Evolutionary conservation across 495 filamentous ascomycete genomes (phyloP).

Genomic region (Tuber magnatum): DNA sequence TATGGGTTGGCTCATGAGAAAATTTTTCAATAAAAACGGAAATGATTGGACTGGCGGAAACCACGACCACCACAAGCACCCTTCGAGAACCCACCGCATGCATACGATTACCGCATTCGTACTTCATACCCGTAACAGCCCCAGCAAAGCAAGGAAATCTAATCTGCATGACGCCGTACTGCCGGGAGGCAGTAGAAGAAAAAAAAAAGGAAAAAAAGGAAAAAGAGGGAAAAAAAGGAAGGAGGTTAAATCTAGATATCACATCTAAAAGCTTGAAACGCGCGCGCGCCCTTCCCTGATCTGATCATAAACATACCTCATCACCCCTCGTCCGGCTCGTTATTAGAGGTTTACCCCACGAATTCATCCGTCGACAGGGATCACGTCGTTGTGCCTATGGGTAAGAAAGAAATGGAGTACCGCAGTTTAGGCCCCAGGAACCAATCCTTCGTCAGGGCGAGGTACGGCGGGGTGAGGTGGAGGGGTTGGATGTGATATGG

Average conservation of each 20-base stretch:
- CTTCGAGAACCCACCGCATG: not conserved
- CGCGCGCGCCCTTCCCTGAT: not conserved
- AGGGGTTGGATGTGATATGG: not conserved
- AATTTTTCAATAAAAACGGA: not conserved
- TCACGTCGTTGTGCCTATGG: not conserved
- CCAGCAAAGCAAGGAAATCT: not conserved
- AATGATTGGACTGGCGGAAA: constrained; percentile 2
- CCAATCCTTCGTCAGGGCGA: not conserved
- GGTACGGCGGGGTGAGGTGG: not conserved
- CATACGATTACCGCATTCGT: not conserved
- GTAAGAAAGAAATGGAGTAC: not conserved
- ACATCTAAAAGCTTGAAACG: not conserved
- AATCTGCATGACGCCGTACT: not conserved
- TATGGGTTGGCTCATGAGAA: not conserved
- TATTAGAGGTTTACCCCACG: not conserved
- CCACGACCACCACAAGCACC: not conserved
- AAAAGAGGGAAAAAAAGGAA: not conserved
- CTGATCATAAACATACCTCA: not conserved
- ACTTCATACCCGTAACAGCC: not conserved
- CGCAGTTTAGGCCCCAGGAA: not conserved
- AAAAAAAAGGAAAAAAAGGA: not conserved
- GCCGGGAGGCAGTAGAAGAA: not conserved
- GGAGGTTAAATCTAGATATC: not conserved
- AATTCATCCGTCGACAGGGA: not conserved
- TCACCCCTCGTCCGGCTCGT: not conserved